Evolutionary conservation across 352 stramenopile species (phyloP), one percentile per base, ranked within the genome.

Genomic region (Phytophthora litchii): DNA sequence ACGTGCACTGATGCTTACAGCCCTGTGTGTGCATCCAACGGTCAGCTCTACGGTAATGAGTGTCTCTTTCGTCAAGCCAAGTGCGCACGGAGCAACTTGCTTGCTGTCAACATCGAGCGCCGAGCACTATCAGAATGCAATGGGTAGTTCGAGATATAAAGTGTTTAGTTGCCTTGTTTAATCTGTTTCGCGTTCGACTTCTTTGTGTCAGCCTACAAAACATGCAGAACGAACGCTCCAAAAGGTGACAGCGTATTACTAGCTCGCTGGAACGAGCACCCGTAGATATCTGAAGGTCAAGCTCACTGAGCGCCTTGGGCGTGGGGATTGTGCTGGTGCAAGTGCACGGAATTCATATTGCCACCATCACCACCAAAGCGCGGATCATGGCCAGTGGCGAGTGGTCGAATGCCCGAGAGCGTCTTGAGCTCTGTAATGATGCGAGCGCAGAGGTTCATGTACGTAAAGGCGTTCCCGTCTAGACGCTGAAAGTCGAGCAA

Each of bases 391-490:
- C 76, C 70, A 58, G 53, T 81, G 0, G 74, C 67, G 4, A 86
- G 60, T 27, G 84, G 79, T 38, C 85, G 80, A 38, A 88, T 81
- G 16, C 82, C 83, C 5, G 81, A 92, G 10, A 99, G 81, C 16
- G 94, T 98, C 83, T 99, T 99, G 29, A 99, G 84, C 74, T 99
- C 96, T 25, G 96, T 99, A 69, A 99, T 99, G 66, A 99, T 99
- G 42, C 97, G 97, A 21, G 96, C 97, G 73, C 96, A 99, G 9
- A 99, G 78, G 54, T 97, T 98, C 97, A 99, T 99, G 79, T 99
- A 99, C 34, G 92, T 98, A 75, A 99, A 99, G 45, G 93, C 94
- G 76, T 99, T 98, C 27, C 97, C 97, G 43, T 97, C 89, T 38
- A 96, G 72, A 31, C 88, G 86, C 62, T 99, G 96, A 68, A 99